A percentile compares a stretch with the other conserved stretches of the same genome.
Conservation (phyloP, 352 stramenopile genomes). For the Globisporangium recalcitrans region DNA sequence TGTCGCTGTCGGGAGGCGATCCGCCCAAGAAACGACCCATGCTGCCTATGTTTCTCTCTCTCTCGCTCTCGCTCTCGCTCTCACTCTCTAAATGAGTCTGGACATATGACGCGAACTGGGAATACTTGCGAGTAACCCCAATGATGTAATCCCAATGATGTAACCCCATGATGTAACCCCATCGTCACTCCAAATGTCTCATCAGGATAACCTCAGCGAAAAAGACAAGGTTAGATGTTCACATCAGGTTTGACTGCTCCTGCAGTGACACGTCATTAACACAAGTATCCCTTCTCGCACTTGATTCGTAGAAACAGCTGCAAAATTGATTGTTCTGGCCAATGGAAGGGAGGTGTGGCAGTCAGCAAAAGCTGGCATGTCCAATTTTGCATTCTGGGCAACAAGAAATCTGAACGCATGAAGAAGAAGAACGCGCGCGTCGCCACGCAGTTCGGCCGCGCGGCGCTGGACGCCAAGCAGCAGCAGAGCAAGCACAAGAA, state of each 20-base stretch:
- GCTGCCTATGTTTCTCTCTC: background rate
- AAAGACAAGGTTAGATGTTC: too few relatives aligned
- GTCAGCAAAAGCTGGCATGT: background rate
- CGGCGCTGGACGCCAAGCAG: conserved; percentile 6
- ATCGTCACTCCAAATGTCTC: too few relatives aligned
- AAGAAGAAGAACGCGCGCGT: conserved; percentile 11
- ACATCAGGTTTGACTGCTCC: too few relatives aligned
- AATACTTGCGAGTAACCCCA: background rate
- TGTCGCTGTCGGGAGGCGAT: conserved; percentile 28
- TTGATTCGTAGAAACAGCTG: background rate
- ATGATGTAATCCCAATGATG: too few relatives aligned
- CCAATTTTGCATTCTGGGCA: background rate
- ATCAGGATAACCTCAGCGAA: too few relatives aligned
- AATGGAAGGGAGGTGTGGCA: background rate
- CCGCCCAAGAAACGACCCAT: conserved; percentile 60
- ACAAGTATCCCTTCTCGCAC: too few relatives aligned
- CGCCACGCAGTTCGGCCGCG: conserved; percentile 8
- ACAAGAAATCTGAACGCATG: background rate
- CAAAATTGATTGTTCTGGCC: background rate
- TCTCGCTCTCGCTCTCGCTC: background rate
- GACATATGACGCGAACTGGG: background rate
- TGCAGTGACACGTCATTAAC: background rate
- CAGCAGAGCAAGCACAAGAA: conserved; percentile 1
- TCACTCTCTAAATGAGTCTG: background rate
- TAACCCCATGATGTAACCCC: too few relatives aligned